phyloP scores from a whole-genome alignment of 2,329 filamentous ascomycete genomes.

The Fusarium chaquense region DNA sequence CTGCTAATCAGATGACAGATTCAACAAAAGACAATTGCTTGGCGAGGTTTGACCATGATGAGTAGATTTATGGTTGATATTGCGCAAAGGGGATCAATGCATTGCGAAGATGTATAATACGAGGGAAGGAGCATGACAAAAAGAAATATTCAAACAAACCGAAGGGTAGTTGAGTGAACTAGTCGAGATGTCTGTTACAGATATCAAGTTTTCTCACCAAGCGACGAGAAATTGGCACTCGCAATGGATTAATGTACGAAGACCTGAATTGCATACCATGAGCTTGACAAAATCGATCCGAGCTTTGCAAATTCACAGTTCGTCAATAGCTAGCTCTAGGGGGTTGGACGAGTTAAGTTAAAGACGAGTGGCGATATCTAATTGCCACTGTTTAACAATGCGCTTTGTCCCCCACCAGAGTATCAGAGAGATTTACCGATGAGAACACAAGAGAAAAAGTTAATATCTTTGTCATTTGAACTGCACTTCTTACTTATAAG shows the following conservation, averaged over 20 bases:
- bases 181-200: background rate
- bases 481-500: too few species aligned
- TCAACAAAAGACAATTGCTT: background rate
- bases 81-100: background rate
- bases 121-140: background rate
- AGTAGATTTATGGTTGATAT: background rate
- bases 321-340: background rate
- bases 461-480: too few species aligned
- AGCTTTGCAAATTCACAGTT: background rate
- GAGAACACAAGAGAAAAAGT: too few species aligned
- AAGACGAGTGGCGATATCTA: conserved; percentile 9
- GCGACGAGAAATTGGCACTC: background rate
- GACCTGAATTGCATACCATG: background rate
- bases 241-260: too few species aligned
- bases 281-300: background rate
- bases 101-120: background rate
- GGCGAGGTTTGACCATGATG: background rate
- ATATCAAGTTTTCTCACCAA: background rate
- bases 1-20: background rate
- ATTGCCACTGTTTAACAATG: conserved; percentile 5
- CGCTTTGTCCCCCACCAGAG: background rate
- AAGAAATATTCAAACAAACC: background rate
- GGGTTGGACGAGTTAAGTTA: background rate
- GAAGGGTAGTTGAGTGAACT: background rate
- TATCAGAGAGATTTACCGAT: too few species aligned